These are phyloP conservation scores for Paecilomyces niveus DNA, from an alignment of 2,329 filamentous ascomycete species.

Conservation along the genomic window DNA sequence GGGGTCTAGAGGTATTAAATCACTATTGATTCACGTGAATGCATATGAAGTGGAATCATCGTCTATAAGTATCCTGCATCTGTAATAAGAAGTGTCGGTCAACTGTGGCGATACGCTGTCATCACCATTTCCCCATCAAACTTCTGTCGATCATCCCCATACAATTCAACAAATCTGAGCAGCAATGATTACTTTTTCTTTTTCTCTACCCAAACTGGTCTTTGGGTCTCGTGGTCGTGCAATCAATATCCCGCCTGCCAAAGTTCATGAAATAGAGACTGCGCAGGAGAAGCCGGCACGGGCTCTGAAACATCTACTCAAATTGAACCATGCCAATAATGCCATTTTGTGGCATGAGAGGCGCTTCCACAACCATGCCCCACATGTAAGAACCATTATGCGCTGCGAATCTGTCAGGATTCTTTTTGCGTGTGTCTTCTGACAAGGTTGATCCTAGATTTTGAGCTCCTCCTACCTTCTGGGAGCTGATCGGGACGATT, in stretches of 20 bases:
- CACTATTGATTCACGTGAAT: not conserved
- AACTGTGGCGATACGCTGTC: not conserved
- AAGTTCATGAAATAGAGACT: conserved; percentile 73
- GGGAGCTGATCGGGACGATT: conserved; percentile 63
- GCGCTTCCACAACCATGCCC: conserved; percentile 72
- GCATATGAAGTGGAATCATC: not conserved
- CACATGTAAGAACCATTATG: conserved; percentile 51
- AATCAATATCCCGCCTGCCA: conserved; percentile 56
- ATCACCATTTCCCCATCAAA: not conserved
- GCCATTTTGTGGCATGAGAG: conserved; percentile 71
- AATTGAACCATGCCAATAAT: conserved; percentile 86
- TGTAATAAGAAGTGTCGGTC: not conserved
- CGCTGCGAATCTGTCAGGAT: not conserved
- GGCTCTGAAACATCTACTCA: conserved; percentile 82
- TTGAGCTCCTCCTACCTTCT: conserved; percentile 80
- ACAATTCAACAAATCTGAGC: not conserved
- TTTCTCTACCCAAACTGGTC: not conserved
- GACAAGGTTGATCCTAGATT: conserved; percentile 39
- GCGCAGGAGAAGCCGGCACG: conserved; percentile 70
- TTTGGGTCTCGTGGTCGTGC: conserved; percentile 3
- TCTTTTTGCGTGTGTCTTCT: not conserved
- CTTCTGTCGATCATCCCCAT: not conserved
- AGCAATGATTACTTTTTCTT: not conserved
- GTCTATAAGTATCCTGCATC: not conserved
- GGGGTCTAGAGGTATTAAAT: not conserved